A percentile compares a stretch with the other conserved stretches of the same genome.
These are phyloP conservation scores for Amanita jacksonii DNA, from an alignment of 768 basidiomycete genomes.

Conservation along the genomic window DNA sequence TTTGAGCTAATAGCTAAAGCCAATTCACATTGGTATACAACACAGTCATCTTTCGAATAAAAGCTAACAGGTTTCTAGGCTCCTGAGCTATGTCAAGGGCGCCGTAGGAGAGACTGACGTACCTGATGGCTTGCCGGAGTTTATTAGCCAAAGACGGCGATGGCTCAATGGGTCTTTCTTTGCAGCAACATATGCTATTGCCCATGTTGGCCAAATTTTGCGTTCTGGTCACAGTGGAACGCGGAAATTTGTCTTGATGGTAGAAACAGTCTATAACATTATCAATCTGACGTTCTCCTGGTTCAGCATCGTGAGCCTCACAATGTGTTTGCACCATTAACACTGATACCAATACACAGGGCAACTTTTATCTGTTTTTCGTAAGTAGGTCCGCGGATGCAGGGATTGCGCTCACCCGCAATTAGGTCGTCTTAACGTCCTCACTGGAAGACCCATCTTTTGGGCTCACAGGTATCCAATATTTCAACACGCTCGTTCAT, in stretches of 20 bases:
- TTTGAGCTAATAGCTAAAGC: slow-evolving; percentile 73
- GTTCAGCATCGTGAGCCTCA: slow-evolving; percentile 73
- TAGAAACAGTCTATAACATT: slow-evolving; percentile 82
- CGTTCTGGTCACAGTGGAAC: slow-evolving; percentile 71
- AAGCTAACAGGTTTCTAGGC: slow-evolving; percentile 41
- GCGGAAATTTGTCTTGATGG: slow-evolving; percentile 64
- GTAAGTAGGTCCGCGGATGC: slow-evolving; percentile 35
- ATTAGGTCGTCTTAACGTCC: slow-evolving; percentile 76
- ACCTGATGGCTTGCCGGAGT: slow-evolving; percentile 86
- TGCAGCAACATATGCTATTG: slow-evolving; percentile 87
- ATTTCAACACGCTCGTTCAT: slow-evolving; percentile 70
- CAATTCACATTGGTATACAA: slow-evolving; percentile 55
- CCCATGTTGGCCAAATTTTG: slow-evolving; percentile 74
- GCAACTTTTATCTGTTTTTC: slow-evolving; percentile 94
- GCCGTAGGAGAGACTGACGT: slow-evolving; percentile 93
- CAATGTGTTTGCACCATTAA: not conserved
- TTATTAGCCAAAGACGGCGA: slow-evolving; percentile 84
- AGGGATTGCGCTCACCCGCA: not conserved
- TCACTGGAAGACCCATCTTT: slow-evolving; percentile 75
- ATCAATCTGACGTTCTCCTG: slow-evolving; percentile 86
- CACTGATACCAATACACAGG: slow-evolving; percentile 30
- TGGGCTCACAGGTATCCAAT: slow-evolving; percentile 49
- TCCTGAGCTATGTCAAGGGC: slow-evolving; percentile 93
- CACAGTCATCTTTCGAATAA: slow-evolving; percentile 4
- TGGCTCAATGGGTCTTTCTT: slow-evolving; percentile 94